These are phyloP conservation scores for Secale cereale DNA, from an alignment of 176 grass and related monocot genomes.

Conservation along the genomic window DNA sequence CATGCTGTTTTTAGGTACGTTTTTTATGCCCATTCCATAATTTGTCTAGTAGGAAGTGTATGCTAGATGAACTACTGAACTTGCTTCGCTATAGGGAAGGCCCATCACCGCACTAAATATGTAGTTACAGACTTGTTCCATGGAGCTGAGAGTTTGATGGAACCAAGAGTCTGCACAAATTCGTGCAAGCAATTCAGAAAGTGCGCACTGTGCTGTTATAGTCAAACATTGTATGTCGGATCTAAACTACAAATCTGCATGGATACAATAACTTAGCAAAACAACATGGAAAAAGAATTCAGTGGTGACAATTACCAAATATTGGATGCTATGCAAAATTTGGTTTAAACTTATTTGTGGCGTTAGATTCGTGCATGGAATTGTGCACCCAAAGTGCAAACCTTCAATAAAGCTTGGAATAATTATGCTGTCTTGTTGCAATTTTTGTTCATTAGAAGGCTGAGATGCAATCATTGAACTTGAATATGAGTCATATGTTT, in stretches of 20 bases:
- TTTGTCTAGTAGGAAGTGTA: not conserved
- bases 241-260: not conserved
- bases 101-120: not conserved
- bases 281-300: not conserved
- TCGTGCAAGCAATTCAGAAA: not conserved
- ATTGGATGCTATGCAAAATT: not conserved
- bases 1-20: constrained; percentile 97
- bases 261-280: not conserved
- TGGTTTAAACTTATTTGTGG: not conserved
- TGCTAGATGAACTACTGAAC: not conserved
- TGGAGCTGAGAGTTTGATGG: not conserved
- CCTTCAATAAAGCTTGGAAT: not conserved
- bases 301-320: not conserved
- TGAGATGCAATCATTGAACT: no score
- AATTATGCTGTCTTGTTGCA: not conserved
- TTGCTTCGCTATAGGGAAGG: not conserved
- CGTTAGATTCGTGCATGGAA: not conserved
- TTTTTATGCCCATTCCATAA: not conserved
- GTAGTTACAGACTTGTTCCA: not conserved
- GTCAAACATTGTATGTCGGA: not conserved
- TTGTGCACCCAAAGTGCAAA: not conserved
- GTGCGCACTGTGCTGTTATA: not conserved
- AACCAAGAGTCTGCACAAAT: not conserved
- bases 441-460: not conserved
- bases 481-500: no score